These are phyloP conservation scores for Cyberlindnera maclurae DNA, from an alignment of 805 yeast species.

Conservation along the genomic window DNA sequence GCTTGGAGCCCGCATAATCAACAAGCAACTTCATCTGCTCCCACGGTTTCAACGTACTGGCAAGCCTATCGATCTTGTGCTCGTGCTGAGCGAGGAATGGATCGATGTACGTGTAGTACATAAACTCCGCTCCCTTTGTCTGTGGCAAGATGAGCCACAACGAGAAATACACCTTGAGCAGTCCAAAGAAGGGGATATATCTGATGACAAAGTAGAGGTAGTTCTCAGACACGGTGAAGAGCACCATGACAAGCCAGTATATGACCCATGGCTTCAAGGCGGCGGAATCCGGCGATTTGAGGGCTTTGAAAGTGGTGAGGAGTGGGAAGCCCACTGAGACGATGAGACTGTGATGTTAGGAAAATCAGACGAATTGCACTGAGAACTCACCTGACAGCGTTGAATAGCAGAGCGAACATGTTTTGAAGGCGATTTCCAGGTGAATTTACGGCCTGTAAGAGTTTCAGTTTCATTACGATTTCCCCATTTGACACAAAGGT, in stretches of 20 bases:
- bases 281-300: slow-evolving; percentile 23
- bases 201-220: slow-evolving; percentile 36
- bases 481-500: slow-evolving; percentile 1
- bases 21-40: slow-evolving; percentile 2
- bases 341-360: slow-evolving; percentile 20
- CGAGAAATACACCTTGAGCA: slow-evolving; percentile 40
- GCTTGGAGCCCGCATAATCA: slow-evolving; percentile 1
- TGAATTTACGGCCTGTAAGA: too few relatives aligned
- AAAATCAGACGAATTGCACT: background rate
- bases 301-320: slow-evolving; percentile 53
- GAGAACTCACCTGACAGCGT: slow-evolving; percentile 9
- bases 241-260: slow-evolving; percentile 62
- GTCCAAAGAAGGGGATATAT: slow-evolving; percentile 48
- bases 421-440: background rate
- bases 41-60: slow-evolving; percentile 6
- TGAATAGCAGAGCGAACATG: slow-evolving; percentile 11
- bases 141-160: slow-evolving; percentile 57
- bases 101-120: slow-evolving; percentile 31
- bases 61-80: slow-evolving; percentile 24
- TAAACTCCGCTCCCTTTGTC: slow-evolving; percentile 36
- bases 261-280: slow-evolving; percentile 35
- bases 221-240: slow-evolving; percentile 33
- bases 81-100: slow-evolving; percentile 34
- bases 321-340: slow-evolving; percentile 50
- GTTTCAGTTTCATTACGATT: too few relatives aligned